phyloP scores from a whole-genome alignment of 2,329 filamentous ascomycete genomes.

The Saccharata proteae region DNA sequence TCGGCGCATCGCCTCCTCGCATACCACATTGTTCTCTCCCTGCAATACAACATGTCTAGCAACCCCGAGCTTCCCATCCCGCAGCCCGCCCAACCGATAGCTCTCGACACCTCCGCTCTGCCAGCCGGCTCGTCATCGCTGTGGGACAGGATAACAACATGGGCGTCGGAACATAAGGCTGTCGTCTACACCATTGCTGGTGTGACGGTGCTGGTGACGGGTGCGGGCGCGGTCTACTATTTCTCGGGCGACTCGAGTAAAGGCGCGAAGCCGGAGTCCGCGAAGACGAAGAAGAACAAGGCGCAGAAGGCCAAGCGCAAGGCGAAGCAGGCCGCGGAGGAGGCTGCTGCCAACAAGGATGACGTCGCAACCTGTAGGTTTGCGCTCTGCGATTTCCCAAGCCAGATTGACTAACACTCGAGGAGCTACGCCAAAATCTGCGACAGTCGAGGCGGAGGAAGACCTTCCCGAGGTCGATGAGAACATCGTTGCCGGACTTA shows the following conservation, averaged over 20 bases:
- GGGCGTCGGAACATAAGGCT: constrained; percentile 92
- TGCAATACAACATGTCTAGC: constrained; percentile 33
- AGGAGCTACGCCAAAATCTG: constrained; percentile 23
- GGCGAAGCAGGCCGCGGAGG: constrained; percentile 58
- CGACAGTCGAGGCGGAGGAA: constrained; percentile 28
- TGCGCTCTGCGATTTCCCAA: constrained; percentile 1
- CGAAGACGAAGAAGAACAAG: constrained; percentile 49
- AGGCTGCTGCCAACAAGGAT: constrained; percentile 34
- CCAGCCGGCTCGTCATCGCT: constrained; percentile 50
- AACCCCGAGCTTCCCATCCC: constrained; percentile 20
- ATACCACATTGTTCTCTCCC: too few relatives aligned
- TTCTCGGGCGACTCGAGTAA: constrained; percentile 47
- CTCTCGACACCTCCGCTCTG: constrained; percentile 17
- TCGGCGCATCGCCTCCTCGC: too few relatives aligned
- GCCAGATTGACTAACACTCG: not conserved
- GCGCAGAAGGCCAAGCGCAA: constrained; percentile 86
- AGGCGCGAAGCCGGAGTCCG: constrained; percentile 20
- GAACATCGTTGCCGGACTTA: constrained; percentile 29
- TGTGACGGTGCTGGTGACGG: constrained; percentile 81
- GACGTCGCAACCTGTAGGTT: constrained; percentile 21
- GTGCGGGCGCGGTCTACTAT: constrained; percentile 89
- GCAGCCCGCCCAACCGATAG: constrained; percentile 8
- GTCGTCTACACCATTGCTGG: constrained; percentile 94
- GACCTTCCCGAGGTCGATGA: constrained; percentile 39
- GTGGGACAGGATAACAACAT: constrained; percentile 82